phyloP scores from a whole-genome alignment of 108 stramenopile genomes.

The Skeletonema grethae region DNA sequence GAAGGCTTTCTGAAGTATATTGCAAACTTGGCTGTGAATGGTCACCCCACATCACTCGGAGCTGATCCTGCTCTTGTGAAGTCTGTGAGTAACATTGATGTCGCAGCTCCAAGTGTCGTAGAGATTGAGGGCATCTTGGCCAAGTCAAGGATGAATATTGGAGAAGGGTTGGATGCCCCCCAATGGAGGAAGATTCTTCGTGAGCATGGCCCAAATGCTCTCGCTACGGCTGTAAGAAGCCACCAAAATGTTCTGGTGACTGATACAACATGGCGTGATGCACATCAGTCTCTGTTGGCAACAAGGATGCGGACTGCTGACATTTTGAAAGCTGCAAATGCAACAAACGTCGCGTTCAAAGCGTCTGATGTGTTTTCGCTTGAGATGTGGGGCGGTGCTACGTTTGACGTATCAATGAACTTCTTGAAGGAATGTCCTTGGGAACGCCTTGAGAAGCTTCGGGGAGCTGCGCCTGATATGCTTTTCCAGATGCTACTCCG shows the following conservation, averaged over 20 bases:
- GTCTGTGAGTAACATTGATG: constrained; percentile 27
- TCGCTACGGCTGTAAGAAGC: constrained; percentile 86
- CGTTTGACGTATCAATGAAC: constrained; percentile 85
- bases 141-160: constrained; percentile 30
- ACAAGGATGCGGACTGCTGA: constrained; percentile 93
- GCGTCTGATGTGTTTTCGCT: constrained; percentile 55
- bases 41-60: constrained; percentile 68
- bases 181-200: constrained; percentile 55
- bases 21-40: constrained; percentile 72
- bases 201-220: constrained; percentile 82
- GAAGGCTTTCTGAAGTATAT: constrained; percentile 66
- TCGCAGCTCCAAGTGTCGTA: constrained; percentile 22
- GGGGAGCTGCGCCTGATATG: constrained; percentile 64
- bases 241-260: constrained; percentile 89
- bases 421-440: constrained; percentile 84
- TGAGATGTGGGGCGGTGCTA: constrained; percentile 89
- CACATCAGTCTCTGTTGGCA: constrained; percentile 95
- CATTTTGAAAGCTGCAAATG: constrained; percentile 85
- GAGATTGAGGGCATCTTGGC: constrained; percentile 22
- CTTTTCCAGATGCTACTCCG: constrained; percentile 86
- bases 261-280: constrained; percentile 98
- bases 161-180: constrained; percentile 29
- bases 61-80: constrained; percentile 49
- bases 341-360: constrained; percentile 64
- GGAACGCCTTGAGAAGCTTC: constrained; percentile 62